Conservation (phyloP, 106 monocot genomes). For the Acorus calamus region DNA sequence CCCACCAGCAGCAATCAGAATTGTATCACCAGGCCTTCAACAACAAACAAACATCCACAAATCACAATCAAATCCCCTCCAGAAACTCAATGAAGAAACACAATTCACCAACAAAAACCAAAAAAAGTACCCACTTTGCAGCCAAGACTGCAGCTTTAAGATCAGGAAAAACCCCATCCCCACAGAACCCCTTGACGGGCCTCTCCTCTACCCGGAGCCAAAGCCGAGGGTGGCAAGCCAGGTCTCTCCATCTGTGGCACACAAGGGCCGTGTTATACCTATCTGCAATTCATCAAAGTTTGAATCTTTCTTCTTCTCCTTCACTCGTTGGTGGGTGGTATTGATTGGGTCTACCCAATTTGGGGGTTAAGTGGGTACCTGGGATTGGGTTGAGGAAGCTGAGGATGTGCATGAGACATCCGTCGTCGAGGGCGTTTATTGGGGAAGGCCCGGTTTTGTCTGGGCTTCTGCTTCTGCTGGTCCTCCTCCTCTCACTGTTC, state of each 20-base stretch:
- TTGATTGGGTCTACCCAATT: too few species aligned
- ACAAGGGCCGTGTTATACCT: slow-evolving; percentile 93
- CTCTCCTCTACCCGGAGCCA: slow-evolving; percentile 91
- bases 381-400: slow-evolving; percentile 93
- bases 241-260: slow-evolving; percentile 90
- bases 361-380: slow-evolving; percentile 25
- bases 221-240: slow-evolving; percentile 85
- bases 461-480: too few species aligned
- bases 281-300: slow-evolving; percentile 45
- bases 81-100: not conserved
- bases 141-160: slow-evolving; percentile 74
- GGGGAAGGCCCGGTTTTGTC: slow-evolving; percentile 5
- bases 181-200: slow-evolving; percentile 33
- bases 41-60: slow-evolving; percentile 7
- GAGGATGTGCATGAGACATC: slow-evolving; percentile 98
- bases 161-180: slow-evolving; percentile 64
- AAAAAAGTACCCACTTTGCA: slow-evolving; percentile 60
- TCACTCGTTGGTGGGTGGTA: too few species aligned
- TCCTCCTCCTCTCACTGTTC: too few species aligned
- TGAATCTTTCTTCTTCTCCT: too few species aligned
- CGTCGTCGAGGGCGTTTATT: slow-evolving; percentile 72
- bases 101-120: not conserved
- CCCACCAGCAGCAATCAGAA: slow-evolving; percentile 69
- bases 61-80: slow-evolving; percentile 4
- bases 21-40: slow-evolving; percentile 94